Percentiles rank a stretch among this genome's conserved stretches.
Evolutionary conservation across 495 filamentous ascomycete genomes (phyloP).

Genomic region (Penicillium mononematosum): DNA sequence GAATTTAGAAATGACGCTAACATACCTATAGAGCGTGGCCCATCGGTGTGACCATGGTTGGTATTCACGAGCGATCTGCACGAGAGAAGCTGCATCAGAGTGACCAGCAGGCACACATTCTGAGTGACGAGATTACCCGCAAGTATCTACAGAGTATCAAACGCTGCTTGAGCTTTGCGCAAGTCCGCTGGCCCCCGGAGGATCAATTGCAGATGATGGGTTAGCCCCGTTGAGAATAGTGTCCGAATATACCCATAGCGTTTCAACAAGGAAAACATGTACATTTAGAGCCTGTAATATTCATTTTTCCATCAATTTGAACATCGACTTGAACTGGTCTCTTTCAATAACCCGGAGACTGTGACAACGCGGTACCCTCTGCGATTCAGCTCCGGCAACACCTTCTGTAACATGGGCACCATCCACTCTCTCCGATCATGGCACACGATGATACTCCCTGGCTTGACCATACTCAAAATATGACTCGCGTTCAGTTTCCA

Average conservation of each 20-base stretch:
- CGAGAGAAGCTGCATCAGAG: slow-evolving; percentile 90
- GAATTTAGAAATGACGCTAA: slow-evolving; percentile 18
- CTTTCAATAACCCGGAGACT: slow-evolving; percentile 60
- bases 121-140: slow-evolving; percentile 91
- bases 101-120: slow-evolving; percentile 89
- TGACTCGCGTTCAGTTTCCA: slow-evolving; percentile 71
- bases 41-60: slow-evolving; percentile 99
- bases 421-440: slow-evolving; percentile 83
- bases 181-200: slow-evolving; percentile 92
- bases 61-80: slow-evolving; percentile 95
- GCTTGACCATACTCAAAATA: slow-evolving; percentile 71
- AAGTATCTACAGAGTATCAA: slow-evolving; percentile 99
- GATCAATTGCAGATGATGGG: slow-evolving; percentile 95
- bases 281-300: background rate
- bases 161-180: slow-evolving; percentile 92
- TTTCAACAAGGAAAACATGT: slow-evolving; percentile 5
- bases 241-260: slow-evolving; percentile 19
- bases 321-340: background rate
- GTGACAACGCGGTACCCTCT: slow-evolving; percentile 68
- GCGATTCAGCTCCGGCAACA: slow-evolving; percentile 65
- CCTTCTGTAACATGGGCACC: slow-evolving; percentile 65
- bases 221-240: slow-evolving; percentile 35
- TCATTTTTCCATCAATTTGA: background rate
- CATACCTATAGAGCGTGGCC: slow-evolving; percentile 70
- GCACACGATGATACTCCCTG: slow-evolving; percentile 76